Base-by-base conservation (phyloP, 768 basidiomycete genomes). In the Naganishia friedmannii region DNA sequence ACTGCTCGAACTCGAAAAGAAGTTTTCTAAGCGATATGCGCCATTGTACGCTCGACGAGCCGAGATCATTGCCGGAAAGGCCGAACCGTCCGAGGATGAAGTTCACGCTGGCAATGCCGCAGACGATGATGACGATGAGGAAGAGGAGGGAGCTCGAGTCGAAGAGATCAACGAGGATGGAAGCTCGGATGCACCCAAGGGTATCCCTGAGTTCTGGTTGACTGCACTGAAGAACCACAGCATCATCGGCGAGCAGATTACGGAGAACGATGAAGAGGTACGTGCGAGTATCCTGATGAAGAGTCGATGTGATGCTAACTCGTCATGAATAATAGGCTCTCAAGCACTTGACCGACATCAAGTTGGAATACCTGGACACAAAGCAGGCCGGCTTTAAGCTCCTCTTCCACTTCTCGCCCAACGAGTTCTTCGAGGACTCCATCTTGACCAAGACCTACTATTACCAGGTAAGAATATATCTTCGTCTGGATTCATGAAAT, bases 171-270 rank as follows among this genome's bases (percentile, higher is more conserved):
- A 80, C 46, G 79, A 80, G 42, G 75, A 76, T 53, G 66, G 74
- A 69, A 69, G 78, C 70, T 70, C 82, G 55, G 72, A 81, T 45
- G 70, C 80, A 31, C 58, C 78, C 68, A 81, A 82, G 77, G 85
- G 88, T 65, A 91, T 99, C 74, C 92, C 94, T 65, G 90, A 95
- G 76, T 99, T 99, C 86, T 99, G 95, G 95, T 88, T 96, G 76
- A 98, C 96, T 0, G 92, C 93, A 2, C 85, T 98, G 66, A 88
- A 90, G 74, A 98, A 96, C 82, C 93, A 98, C 81, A 82, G 89
- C 67, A 91, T 87, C 60, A 85, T 97, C 67, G 85, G 86, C 53
- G 93, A 94, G 23, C 85, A 93, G 78, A 92, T 98, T 84, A 95
- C 92, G 29, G 93, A 98, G 76, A 89, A 90, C 68, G 95, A 99